Evolutionary conservation across 306 rosid species (phyloP).

Genomic region (Malus sieversii): DNA sequence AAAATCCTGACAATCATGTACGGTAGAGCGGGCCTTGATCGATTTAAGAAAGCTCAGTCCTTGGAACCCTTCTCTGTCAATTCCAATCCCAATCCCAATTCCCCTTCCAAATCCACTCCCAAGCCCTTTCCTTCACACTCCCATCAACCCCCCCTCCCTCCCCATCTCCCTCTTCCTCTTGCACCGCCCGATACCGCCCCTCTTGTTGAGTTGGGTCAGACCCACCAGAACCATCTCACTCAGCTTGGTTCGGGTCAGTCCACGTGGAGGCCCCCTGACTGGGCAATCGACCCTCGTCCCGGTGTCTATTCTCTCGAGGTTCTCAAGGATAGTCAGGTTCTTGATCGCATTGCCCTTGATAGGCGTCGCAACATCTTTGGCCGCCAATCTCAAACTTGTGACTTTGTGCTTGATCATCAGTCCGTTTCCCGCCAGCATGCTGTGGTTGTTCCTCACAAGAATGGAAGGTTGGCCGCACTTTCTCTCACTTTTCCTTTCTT

Average conservation of each 20-base stretch:
- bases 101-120: conserved; percentile 26
- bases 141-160: conserved; percentile 25
- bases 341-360: conserved; percentile 66
- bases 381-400: conserved; percentile 76
- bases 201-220: conserved; percentile 37
- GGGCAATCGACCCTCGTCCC: conserved; percentile 88
- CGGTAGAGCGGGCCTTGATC: conserved; percentile 86
- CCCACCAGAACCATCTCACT: conserved; percentile 39
- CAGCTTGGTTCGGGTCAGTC: conserved; percentile 90
- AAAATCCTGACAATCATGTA: conserved; percentile 42
- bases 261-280: conserved; percentile 91
- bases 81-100: conserved; percentile 33
- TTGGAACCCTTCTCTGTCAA: conserved; percentile 78
- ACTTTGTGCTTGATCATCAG: conserved; percentile 89
- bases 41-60: conserved; percentile 89
- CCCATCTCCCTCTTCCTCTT: conserved; percentile 21
- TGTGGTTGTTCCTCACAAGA: conserved; percentile 89
- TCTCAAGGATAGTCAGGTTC: conserved; percentile 75
- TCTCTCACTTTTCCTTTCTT: conserved; percentile 7
- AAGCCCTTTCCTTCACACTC: conserved; percentile 33
- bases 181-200: conserved; percentile 58
- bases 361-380: conserved; percentile 69
- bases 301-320: conserved; percentile 85
- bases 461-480: conserved; percentile 62
- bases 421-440: conserved; percentile 99